Evolutionary conservation across 2,329 filamentous ascomycete genomes (phyloP), one percentile per base, ranked within the genome.

Genomic region (Colletotrichum australisinense): DNA sequence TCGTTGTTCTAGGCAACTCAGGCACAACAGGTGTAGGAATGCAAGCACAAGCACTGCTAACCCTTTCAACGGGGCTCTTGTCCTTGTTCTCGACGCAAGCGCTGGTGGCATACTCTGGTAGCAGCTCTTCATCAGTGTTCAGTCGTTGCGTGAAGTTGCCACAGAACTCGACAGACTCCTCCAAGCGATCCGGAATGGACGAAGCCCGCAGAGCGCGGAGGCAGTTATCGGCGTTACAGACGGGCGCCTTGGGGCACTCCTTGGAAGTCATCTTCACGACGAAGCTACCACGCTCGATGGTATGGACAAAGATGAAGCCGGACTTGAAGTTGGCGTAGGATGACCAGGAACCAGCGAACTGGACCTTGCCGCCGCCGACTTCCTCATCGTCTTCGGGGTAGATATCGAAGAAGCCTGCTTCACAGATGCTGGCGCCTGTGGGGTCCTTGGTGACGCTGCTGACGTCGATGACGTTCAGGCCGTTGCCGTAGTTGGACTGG

Each of bases 401-500:
- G 60, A 83, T 81, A 70, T 87, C 86, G 75, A 87, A 87, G 79
- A 81, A 86, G 0, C 80, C 86, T 4, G 83, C 82, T 76, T 87
- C 82, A 75, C 82, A 82, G 71, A 88, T 81, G 8, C 78, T 75
- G 12, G 77, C 79, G 3, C 86, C 86, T 0, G 82, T 84, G 1
- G 80, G 80, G 52, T 83, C 81, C 1, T 30, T 64, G 16, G 77
- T 77, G 14, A 83, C 76, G 8, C 77, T 80, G 6, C 77, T 76
- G 26, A 82, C 57, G 56, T 83, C 81, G 12, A 82, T 72, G 22
- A 83, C 77, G 67, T 79, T 81, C 14, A 87, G 74, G 14, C 86
- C 86, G 28, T 81, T 77, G 22, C 80, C 83, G 75, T 87, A 87
- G 79, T 86, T 86, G 74, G 83, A 82, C 78, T 87, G 86, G 77